Evolutionary conservation across 108 stramenopile genomes (phyloP), one percentile per base, ranked within the genome.

Genomic region (Cyclostephanos invisitatus): DNA sequence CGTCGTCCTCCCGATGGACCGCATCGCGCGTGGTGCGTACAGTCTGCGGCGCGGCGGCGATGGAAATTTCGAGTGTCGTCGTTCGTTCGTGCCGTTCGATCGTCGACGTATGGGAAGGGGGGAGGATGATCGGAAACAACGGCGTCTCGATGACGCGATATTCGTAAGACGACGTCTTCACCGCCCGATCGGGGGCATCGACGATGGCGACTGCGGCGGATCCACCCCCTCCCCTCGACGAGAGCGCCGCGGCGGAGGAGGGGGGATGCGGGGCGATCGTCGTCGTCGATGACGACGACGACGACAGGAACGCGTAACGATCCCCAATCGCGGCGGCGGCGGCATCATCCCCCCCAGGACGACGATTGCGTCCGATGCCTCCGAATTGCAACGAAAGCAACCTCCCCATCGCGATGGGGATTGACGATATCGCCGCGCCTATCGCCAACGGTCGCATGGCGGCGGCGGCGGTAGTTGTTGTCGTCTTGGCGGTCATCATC

Each of bases 101-200:
- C 12, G 65, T n/a, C n/a, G n/a, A n/a, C n/a, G n/a, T n/a, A n/a
- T n/a, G n/a, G n/a, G n/a, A n/a, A 24, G 50, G 65, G 15, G 80
- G 80, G 9, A 81, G 46, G 40, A 81, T 74, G 63, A 81, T 70
- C 11, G 80, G 80, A 64, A 81, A 81, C 54, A 81, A 56, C 5
- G 72, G 80, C 7, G 80, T 81, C 63, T 74, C 68, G 40, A 81
- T 63, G 49, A 70, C 54, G 58, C 27, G 61, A 20, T 37, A 57
- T n/a, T n/a, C n/a, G n/a, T n/a, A n/a, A n/a, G n/a, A n/a, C n/a
- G n/a, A n/a, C n/a, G n/a, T n/a, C n/a, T n/a, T n/a, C n/a, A n/a
- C n/a, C 40, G 51, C 18, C 12, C 24, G 14, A 46, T 14, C 44
- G 0, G 14, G 15, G 44, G 0, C 14, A 3, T 46, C 44, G 44